These are phyloP conservation scores for Teunomyces aglyptinius DNA, from an alignment of 805 yeast species.

Conservation along the genomic window DNA sequence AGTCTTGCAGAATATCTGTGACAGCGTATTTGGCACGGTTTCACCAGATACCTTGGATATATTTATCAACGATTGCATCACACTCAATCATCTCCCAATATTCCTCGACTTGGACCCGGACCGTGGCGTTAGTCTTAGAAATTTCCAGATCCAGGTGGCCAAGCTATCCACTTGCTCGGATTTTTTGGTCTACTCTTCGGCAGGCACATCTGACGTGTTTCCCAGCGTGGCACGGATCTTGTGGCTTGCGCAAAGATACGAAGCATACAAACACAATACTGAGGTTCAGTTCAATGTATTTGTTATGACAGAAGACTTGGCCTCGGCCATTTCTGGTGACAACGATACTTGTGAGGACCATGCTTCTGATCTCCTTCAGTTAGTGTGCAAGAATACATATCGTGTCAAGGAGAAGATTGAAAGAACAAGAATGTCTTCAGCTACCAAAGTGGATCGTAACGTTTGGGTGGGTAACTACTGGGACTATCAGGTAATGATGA, in stretches of 20 bases:
- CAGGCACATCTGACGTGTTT: conserved; percentile 11
- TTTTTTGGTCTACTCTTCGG: conserved; percentile 58
- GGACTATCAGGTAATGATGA: conserved; percentile 53
- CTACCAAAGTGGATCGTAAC: conserved; percentile 52
- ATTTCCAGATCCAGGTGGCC: conserved; percentile 84
- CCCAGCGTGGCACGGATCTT: conserved; percentile 30
- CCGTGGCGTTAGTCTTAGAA: conserved; percentile 72
- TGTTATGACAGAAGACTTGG: conserved; percentile 12
- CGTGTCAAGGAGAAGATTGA: conserved; percentile 76
- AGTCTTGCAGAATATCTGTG: conserved; percentile 19
- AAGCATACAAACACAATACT: conserved; percentile 10
- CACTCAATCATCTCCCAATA: conserved; percentile 45
- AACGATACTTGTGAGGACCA: conserved; percentile 12
- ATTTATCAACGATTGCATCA: conserved; percentile 43
- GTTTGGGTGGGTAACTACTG: conserved; percentile 85
- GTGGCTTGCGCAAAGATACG: conserved; percentile 38
- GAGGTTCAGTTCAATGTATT: conserved; percentile 20
- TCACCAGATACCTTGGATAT: conserved; percentile 16
- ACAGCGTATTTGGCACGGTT: conserved; percentile 14
- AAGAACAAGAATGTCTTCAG: conserved; percentile 78
- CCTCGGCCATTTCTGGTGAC: conserved; percentile 7
- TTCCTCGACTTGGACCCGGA: conserved; percentile 65
- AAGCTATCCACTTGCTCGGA: conserved; percentile 74
- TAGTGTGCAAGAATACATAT: conserved; percentile 64
- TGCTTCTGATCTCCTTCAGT: conserved; percentile 3